phyloP scores from a whole-genome alignment of 306 rosid genomes.

The Sphenostylis stenocarpa region DNA sequence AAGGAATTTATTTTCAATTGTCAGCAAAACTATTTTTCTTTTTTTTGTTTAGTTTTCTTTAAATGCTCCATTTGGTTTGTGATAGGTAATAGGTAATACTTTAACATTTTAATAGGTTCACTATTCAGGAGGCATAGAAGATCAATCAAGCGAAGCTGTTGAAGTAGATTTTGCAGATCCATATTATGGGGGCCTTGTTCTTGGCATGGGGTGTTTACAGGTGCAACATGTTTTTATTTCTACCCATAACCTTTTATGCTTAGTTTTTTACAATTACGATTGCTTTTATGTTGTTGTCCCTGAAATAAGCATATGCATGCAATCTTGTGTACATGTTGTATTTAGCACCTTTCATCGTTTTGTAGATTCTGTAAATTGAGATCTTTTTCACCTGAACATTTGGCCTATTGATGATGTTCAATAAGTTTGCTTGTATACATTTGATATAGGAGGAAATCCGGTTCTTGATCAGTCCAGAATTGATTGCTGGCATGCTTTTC shows the following conservation, averaged over 20 bases:
- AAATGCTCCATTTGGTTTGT: conserved; percentile 13
- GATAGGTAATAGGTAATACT: conserved; percentile 15
- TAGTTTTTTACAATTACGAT: neutral
- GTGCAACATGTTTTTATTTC: conserved; percentile 40
- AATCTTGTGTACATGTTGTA: neutral
- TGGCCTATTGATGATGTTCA: neutral
- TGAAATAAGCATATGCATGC: neutral
- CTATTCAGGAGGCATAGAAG: conserved; percentile 72
- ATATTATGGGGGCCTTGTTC: conserved; percentile 90
- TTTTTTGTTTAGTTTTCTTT: neutral
- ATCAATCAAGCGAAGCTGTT: conserved; percentile 65
- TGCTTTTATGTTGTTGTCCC: neutral
- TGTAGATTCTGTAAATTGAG: conserved; percentile 20
- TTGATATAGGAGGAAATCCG: conserved; percentile 85
- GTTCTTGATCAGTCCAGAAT: conserved; percentile 86
- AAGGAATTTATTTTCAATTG: neutral
- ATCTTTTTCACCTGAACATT: conserved; percentile 19
- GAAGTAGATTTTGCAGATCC: conserved; percentile 95
- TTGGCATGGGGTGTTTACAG: conserved; percentile 82
- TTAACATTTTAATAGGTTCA: conserved; percentile 51
- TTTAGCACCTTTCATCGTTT: neutral
- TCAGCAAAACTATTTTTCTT: neutral
- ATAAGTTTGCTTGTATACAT: conserved; percentile 25
- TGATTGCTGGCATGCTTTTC: conserved; percentile 88
- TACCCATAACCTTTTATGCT: neutral